Evolutionary conservation across 805 yeast species (phyloP), one percentile per base, ranked within the genome.

Genomic region (Starmerella stigmatis): DNA sequence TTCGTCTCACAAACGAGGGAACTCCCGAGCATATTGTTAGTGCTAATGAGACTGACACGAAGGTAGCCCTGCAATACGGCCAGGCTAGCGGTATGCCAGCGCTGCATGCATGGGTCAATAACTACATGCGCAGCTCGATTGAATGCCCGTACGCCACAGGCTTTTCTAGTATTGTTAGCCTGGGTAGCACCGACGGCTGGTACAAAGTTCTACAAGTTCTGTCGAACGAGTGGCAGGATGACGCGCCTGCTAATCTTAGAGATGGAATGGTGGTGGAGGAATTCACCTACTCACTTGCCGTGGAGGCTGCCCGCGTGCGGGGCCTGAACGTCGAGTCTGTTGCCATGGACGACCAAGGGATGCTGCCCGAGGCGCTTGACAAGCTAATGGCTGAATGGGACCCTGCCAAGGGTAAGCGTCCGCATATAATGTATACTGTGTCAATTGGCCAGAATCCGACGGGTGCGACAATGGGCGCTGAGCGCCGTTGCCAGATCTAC

Each of bases 11-110:
- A 13, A 43, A 43, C 30, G 28, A 33, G 3, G 6, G 40, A 5
- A 27, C 35, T 4, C 32, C 31, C n/a, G 46, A 44, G 20, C 35
- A 43, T n/a, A 26, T 28, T 7, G 27, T 56, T 1, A 20, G 28
- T 13, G 47, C 57, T 6, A 32, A 31, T 19, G 47, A 31, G 6
- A 23, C 21, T 5, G 50, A 45, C 10, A 71, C 92, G 56, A 73
- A 83, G 19, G 74, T 82, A 57, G 78, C 94, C 16, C 72, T 92
- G 64, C 98, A 89, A 67, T 89, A 89, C 64, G 96, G 97, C 39
- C 68, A 62, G 66, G 79, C 94, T 41, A 78, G 76, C 51, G 98
- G 98, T 43, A 81, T 79, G 49, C 76, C 81, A 3, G 86, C 81
- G 57, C 59, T 89, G 38, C 57, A 78, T 40, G 60, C 67, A 3